These are phyloP conservation scores for Solanum lycopersicoides DNA, from an alignment of 257 asterid genomes.

Conservation along the genomic window DNA sequence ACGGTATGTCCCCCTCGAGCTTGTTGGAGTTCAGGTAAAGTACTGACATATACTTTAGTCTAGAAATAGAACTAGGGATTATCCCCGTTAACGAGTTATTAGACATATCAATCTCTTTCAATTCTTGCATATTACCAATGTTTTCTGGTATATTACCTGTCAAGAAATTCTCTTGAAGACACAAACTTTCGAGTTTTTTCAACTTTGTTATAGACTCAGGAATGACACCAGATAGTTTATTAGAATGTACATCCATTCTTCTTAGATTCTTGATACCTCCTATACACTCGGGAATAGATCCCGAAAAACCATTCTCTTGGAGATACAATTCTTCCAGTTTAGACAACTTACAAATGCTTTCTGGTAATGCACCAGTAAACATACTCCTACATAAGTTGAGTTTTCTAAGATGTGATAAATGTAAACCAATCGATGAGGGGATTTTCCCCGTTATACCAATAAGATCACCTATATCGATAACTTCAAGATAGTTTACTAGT, in stretches of 20 bases:
- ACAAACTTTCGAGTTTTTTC: slow-evolving; percentile 17
- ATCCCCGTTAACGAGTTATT: slow-evolving; percentile 35
- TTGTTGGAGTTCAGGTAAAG: slow-evolving; percentile 32
- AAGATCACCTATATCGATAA: slow-evolving; percentile 39
- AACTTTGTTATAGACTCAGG: slow-evolving; percentile 26
- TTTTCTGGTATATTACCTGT: slow-evolving; percentile 31
- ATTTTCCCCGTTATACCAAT: slow-evolving; percentile 23
- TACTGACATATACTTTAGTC: slow-evolving; percentile 3
- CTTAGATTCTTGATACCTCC: slow-evolving; percentile 29
- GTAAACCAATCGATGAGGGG: slow-evolving; percentile 34
- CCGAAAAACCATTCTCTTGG: slow-evolving; percentile 25
- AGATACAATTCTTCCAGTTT: slow-evolving; percentile 37
- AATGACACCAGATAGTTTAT: slow-evolving; percentile 28
- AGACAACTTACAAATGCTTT: slow-evolving; percentile 31
- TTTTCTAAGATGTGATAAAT: slow-evolving; percentile 29
- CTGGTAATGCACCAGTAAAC: slow-evolving; percentile 36
- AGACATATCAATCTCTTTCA: slow-evolving; percentile 41
- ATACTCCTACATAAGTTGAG: slow-evolving; percentile 23
- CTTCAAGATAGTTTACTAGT: slow-evolving; percentile 32
- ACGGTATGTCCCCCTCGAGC: slow-evolving; percentile 42
- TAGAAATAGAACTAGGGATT: slow-evolving; percentile 40
- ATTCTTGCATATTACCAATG: slow-evolving; percentile 28
- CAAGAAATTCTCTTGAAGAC: slow-evolving; percentile 29
- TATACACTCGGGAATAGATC: slow-evolving; percentile 28
- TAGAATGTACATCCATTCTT: slow-evolving; percentile 23